A percentile compares a stretch with the other conserved stretches of the same genome.
These are phyloP conservation scores for Kluyveromyces starmeri DNA, from an alignment of 805 yeast genomes.

Conservation along the genomic window DNA sequence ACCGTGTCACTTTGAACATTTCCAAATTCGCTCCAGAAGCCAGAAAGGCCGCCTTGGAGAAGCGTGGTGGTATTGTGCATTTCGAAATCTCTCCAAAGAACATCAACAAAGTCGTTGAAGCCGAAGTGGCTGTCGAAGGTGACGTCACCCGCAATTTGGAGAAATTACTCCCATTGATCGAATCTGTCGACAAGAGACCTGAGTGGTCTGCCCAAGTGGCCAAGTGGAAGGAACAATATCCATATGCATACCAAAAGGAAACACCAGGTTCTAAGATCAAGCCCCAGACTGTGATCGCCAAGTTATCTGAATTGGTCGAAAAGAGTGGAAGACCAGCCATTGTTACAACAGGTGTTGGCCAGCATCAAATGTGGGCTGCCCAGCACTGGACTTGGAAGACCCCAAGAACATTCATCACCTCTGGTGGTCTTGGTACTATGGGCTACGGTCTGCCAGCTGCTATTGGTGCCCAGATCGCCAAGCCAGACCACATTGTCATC, in stretches of 20 bases:
- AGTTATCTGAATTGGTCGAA: conserved; percentile 63
- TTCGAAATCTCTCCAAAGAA: conserved; percentile 95
- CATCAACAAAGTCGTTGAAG: conserved; percentile 94
- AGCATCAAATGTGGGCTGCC: conserved; percentile 99
- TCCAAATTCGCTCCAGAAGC: conserved; percentile 91
- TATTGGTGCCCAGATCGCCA: conserved; percentile 95
- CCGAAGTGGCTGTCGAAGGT: conserved; percentile 95
- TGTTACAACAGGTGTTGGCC: conserved; percentile 97
- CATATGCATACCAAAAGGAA: conserved; percentile 74
- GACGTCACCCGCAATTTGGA: conserved; percentile 78
- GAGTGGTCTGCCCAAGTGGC: conserved; percentile 72
- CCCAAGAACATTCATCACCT: conserved; percentile 92
- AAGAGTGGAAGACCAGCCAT: conserved; percentile 58
- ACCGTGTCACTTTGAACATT: conserved; percentile 88
- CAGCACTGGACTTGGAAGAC: conserved; percentile 91
- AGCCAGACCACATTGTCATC: conserved; percentile 88
- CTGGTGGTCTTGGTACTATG: conserved; percentile 99
- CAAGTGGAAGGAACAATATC: conserved; percentile 80
- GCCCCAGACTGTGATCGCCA: conserved; percentile 85
- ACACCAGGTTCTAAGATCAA: conserved; percentile 73
- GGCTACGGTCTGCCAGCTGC: conserved; percentile 97
- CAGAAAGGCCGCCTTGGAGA: conserved; percentile 75
- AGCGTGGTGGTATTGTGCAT: conserved; percentile 92
- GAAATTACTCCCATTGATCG: conserved; percentile 61
- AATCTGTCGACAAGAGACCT: conserved; percentile 55